A percentile compares a stretch with the other conserved stretches of the same genome.
Conservation (phyloP, 2,329 filamentous ascomycete genomes). For the Zasmidium citrigriseum region DNA sequence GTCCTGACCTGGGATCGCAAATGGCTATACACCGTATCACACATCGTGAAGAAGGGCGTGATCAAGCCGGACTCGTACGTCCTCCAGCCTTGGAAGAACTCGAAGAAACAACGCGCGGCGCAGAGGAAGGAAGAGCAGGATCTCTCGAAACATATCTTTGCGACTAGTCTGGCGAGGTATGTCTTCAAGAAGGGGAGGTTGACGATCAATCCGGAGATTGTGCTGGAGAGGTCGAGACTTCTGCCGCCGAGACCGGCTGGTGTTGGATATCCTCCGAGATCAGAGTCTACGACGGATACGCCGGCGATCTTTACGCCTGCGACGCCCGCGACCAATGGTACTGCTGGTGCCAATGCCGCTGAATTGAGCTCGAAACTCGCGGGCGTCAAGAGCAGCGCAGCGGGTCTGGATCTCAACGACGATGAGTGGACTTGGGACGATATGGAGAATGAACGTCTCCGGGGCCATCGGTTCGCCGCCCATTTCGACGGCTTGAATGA, state of each 20-base stretch:
- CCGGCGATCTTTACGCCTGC: slow-evolving; percentile 24
- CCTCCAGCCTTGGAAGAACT: slow-evolving; percentile 49
- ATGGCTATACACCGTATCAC: slow-evolving; percentile 52
- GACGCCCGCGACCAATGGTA: slow-evolving; percentile 24
- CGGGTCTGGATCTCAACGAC: slow-evolving; percentile 17
- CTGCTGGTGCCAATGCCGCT: slow-evolving; percentile 25
- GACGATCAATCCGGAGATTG: slow-evolving; percentile 78
- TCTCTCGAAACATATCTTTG: slow-evolving; percentile 48
- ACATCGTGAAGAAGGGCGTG: slow-evolving; percentile 48
- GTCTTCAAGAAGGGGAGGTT: slow-evolving; percentile 61
- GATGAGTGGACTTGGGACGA: slow-evolving; percentile 61
- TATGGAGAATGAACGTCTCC: slow-evolving; percentile 58
- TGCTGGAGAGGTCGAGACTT: slow-evolving; percentile 70
- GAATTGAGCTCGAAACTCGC: slow-evolving; percentile 32
- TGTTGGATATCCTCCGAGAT: slow-evolving; percentile 31
- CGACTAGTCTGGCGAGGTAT: slow-evolving; percentile 52
- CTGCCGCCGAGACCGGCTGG: slow-evolving; percentile 73
- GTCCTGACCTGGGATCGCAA: slow-evolving; percentile 52
- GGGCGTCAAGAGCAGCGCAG: slow-evolving; percentile 14
- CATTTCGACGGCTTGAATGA: slow-evolving; percentile 57
- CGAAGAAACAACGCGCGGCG: slow-evolving; percentile 20
- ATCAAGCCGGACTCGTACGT: slow-evolving; percentile 44
- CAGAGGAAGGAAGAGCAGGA: slow-evolving; percentile 33
- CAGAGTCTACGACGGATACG: slow-evolving; percentile 26
- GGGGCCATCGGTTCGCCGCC: slow-evolving; percentile 57